Evolutionary conservation across 495 filamentous ascomycete genomes (phyloP), one percentile per base, ranked within the genome.

Genomic region (Aspergillus biplanus): DNA sequence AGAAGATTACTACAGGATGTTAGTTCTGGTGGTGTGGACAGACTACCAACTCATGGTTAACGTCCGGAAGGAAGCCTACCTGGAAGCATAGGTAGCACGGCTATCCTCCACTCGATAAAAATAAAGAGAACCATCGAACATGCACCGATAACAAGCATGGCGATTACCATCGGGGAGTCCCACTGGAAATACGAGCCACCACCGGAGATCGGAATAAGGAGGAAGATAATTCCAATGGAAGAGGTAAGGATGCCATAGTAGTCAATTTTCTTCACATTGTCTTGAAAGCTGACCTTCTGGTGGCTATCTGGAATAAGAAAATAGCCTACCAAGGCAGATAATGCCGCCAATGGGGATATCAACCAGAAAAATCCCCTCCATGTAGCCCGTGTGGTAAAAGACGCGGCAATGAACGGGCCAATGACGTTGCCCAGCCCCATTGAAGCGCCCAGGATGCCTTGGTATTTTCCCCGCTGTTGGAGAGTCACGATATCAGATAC

Each of bases 181-280:
- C 86, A 89, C 3, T 77, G 66, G 62, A 87, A 89, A 59, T 83
- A 84, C 5, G 81, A 82, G 0, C 87, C 86, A 32, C 84, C 86
- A 6, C 85, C 87, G 12, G 85, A 88, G 32, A 89, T 82, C n/a
- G 87, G 86, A 61, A 89, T 86, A 46, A 89, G 73, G 15, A 87
- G 50, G 54, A 87, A 81, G 27, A 88, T 78, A 35, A 88, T 79
- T 2, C 78, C 83, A 37, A 81, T 76, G 0, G 80, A 82, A 8
- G 79, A 83, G 1, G 80, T 73, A 9, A 83, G 47, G 6, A 83
- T 65, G 7, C 85, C 86, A 12, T 66, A 80, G 62, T 80, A 86
- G 62, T 89, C 86, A 54, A 89, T 86, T 33, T 80, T 78, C 34
- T 75, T 70, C 39, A 86, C 33, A 32, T 83, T 86, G 32, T 74